A percentile compares a stretch with the other conserved stretches of the same genome.
Conservation (phyloP, 768 basidiomycete genomes). For the Boletus tylopilopsis region DNA sequence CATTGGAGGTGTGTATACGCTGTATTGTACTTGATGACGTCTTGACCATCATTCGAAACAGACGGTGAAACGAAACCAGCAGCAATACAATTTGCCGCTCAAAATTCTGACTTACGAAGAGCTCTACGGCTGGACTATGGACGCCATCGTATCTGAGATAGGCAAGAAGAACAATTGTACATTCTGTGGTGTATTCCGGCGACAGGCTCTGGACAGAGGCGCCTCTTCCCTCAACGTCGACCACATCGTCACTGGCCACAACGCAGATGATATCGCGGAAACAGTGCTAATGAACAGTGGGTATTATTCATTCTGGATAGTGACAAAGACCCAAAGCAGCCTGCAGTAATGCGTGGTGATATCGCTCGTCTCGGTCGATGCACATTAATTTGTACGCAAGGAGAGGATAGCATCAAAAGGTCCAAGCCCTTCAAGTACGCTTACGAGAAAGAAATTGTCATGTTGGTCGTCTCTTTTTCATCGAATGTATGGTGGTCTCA, state of each 20-base stretch:
- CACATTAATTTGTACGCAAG: slow-evolving; percentile 91
- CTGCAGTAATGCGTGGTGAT: slow-evolving; percentile 92
- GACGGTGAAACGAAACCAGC: slow-evolving; percentile 97
- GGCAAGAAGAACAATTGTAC: slow-evolving; percentile 99
- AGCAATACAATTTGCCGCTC: slow-evolving; percentile 91
- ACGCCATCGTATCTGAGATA: slow-evolving; percentile 88
- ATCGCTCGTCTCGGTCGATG: slow-evolving; percentile 92
- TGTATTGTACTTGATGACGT: slow-evolving; percentile 3
- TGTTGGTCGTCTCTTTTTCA: slow-evolving; percentile 47
- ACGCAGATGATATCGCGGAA: slow-evolving; percentile 98
- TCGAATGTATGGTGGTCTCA: slow-evolving; percentile 8
- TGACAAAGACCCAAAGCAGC: neutral
- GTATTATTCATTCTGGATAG: slow-evolving; percentile 28
- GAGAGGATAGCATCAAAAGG: slow-evolving; percentile 93
- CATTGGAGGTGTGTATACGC: slow-evolving; percentile 67
- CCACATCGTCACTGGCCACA: slow-evolving; percentile 98
- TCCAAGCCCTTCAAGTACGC: slow-evolving; percentile 99
- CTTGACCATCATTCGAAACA: slow-evolving; percentile 29
- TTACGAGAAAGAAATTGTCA: slow-evolving; percentile 99
- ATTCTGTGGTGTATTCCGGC: slow-evolving; percentile 96
- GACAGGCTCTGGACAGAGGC: slow-evolving; percentile 95
- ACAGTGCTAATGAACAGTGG: slow-evolving; percentile 98
- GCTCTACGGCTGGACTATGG: slow-evolving; percentile 99
- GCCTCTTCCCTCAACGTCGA: slow-evolving; percentile 86
- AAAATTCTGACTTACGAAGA: slow-evolving; percentile 96